These are phyloP conservation scores for Protostelium mycophagum DNA, from an alignment of 78 protist species.

Conservation along the genomic window DNA sequence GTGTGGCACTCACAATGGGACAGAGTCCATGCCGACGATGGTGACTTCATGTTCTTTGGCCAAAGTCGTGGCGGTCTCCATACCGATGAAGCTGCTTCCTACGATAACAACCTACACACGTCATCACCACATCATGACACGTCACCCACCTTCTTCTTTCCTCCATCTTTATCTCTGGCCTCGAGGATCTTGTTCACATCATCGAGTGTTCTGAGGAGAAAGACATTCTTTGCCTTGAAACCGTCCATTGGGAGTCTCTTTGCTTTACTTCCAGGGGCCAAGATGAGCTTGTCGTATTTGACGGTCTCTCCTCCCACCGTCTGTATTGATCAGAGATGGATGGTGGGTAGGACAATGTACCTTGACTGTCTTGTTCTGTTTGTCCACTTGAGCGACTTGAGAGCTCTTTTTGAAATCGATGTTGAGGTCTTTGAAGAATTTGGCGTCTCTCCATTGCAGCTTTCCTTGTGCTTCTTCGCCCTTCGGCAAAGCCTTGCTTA, in stretches of 20 bases:
- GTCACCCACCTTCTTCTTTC: not conserved
- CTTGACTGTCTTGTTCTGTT: not conserved
- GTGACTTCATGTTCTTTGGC: not conserved
- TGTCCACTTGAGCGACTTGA: not conserved
- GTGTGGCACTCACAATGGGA: not conserved
- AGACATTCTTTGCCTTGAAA: not conserved
- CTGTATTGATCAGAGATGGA: not conserved
- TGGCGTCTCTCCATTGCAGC: not conserved
- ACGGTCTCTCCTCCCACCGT: not conserved
- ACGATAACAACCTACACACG: not conserved
- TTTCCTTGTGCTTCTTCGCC: not conserved
- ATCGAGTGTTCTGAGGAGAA: not conserved
- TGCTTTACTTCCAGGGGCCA: slow-evolving; percentile 4
- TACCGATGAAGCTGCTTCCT: not conserved
- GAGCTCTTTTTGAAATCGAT: not conserved
- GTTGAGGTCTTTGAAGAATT: not conserved
- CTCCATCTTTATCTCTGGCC: not conserved
- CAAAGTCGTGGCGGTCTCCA: not conserved
- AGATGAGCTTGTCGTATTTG: not conserved
- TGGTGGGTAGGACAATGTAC: not conserved
- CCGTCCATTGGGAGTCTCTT: not conserved
- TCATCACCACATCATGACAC: not conserved
- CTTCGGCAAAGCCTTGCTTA: not conserved
- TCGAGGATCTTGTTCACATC: not conserved
- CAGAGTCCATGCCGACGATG: not conserved